Base-by-base conservation (phyloP, 163 green algal genomes). In the Chlorella variabilis region DNA sequence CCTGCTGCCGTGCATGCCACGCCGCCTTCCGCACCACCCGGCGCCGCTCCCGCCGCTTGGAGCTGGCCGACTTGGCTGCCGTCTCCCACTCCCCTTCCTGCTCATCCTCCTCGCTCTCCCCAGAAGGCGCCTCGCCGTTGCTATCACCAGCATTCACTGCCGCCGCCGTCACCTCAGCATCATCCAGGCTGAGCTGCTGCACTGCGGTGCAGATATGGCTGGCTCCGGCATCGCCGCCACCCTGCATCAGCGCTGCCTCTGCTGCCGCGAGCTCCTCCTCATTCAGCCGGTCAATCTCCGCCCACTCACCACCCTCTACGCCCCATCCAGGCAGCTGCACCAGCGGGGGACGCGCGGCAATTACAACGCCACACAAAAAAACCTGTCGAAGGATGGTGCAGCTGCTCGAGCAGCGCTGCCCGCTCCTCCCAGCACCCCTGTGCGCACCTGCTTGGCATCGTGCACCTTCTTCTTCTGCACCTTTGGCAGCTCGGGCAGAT, bases 241-340 rank as follows among this genome's bases (percentile, higher is more conserved):
- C 34, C 21, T 23, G 13, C 34, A 9, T 36, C 68, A 79, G 36
- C n/a, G 49, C 69, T 34, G 77, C 82, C 49, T 80, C 75, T 5
- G 75, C 81, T 49, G 88, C 88, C 41, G 89, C 84, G 36, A 91
- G 83, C 33, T 91, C 84, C 9, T 89, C 89, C n/a, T 93, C 91
- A 65, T 95, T 91, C 78, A 97, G 82, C 15, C 77, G 87, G 71
- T 94, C 90, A 62, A 95, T 73, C 51, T 89, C 86, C n/a, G 84
- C 77, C 94, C 94, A 98, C 62, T 95, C 89, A 62, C 93, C 94
- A 54, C 90, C 70, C 39, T 89, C 88, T 21, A 77, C 83, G 56
- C 94, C 94, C 94, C 94, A 98, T 9, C 94, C 94, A 27, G 94
- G 94, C 69, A 98, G 84, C 63, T 82, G 33, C 39, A 18, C 51